Conservation (phyloP, 2,329 filamentous ascomycete genomes). For the Seiridium unicorne region DNA sequence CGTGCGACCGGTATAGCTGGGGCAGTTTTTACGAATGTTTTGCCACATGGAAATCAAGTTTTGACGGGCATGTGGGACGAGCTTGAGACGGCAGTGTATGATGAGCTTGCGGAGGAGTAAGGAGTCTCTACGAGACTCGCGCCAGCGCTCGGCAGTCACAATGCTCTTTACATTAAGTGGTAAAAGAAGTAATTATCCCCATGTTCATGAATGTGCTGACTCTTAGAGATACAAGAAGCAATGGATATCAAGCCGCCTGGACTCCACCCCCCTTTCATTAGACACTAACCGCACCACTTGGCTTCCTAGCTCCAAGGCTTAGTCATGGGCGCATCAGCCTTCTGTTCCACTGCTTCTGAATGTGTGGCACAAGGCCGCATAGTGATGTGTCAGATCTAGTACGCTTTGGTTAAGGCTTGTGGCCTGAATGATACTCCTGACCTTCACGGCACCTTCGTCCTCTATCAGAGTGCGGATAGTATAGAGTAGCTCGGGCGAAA, state of each 20-base stretch:
- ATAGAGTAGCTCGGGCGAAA: constrained; percentile 86
- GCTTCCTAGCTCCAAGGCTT: not conserved
- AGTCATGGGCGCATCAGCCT: constrained; percentile 45
- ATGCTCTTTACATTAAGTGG: too few species aligned
- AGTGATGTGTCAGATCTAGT: constrained; percentile 92
- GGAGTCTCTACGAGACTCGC: too few species aligned
- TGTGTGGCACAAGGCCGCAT: constrained; percentile 88
- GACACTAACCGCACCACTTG: not conserved
- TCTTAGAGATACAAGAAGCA: constrained; percentile 3
- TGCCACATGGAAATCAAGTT: too few species aligned
- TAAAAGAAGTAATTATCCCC: not conserved
- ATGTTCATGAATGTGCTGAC: not conserved
- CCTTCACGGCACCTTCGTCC: constrained; percentile 95
- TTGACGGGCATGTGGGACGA: too few species aligned
- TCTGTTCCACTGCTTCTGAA: constrained; percentile 95
- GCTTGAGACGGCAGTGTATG: too few species aligned
- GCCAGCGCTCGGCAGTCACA: too few species aligned
- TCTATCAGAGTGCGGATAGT: constrained; percentile 91
- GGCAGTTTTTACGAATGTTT: too few species aligned
- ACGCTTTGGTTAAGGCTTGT: constrained; percentile 92
- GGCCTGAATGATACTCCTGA: constrained; percentile 94
- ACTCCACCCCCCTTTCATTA: not conserved
- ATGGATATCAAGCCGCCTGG: constrained; percentile 1
- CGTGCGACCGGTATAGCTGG: too few species aligned
- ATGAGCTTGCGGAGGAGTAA: too few species aligned